Evolutionary conservation across 257 asterid genomes (phyloP), one percentile per base, ranked within the genome.

Genomic region (Plantago major): DNA sequence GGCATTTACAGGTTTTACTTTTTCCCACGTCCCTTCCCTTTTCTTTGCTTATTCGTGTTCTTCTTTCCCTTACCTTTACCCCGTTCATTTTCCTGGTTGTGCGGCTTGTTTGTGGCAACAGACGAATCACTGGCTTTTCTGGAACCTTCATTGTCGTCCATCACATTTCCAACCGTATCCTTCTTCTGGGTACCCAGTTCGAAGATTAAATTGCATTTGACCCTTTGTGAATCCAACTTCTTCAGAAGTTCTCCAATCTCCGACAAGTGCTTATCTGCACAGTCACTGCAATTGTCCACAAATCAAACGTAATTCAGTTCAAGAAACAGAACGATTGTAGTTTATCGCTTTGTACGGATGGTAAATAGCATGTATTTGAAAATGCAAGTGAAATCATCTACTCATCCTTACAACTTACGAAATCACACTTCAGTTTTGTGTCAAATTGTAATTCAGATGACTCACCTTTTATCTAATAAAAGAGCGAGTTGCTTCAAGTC

Each of bases 401-500:
- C 37, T 4, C 8, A 4, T 33, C 40, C 40, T 33, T 4, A 2
- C 26, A 33, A 33, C 40, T 33, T 33, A 33, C 3, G 40, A 5
- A 33, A 4, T 33, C 40, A 33, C 40, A 33, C 8, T 33, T 4
- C 6, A 11, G 19, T 26, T 7, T 16, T 1, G 15, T 44, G 7
- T 26, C 10, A 44, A 44, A 11, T 22, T 45, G 37, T 59, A 11
- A 3, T 15, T 26, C 10, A 5, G 8, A 58, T 43, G 14, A 16
- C 75, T 19, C 45, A 76, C 81, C 75, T 69, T 22, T 16, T 60
- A 51, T 60, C 64, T 10, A 76, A 30, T 14, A 52, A 8, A 3
- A 65, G 62, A 9, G 33, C 28, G 19, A 77, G 64, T 14, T 37
- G 63, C 64, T 68, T 67, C 66, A 76, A 53, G 55, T 76, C 81